A percentile compares a stretch with the other conserved stretches of the same genome.
These are phyloP conservation scores for Thelonectria blattea DNA, from an alignment of 2,329 filamentous ascomycete genomes.

Conservation along the genomic window DNA sequence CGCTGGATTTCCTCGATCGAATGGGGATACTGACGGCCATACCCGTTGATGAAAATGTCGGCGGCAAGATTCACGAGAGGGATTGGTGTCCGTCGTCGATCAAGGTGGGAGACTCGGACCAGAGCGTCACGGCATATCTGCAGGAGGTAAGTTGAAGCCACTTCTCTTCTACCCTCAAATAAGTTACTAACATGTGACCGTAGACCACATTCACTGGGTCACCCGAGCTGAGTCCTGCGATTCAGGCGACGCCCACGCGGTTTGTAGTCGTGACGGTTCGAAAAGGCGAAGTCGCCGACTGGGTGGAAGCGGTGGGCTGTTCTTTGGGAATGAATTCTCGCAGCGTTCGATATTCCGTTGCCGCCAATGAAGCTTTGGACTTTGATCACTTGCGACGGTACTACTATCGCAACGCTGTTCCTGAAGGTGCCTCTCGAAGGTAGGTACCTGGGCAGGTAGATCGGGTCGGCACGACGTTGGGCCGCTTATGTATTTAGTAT, in stretches of 20 bases:
- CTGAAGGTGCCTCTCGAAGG: neutral
- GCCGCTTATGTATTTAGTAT: conserved; percentile 20
- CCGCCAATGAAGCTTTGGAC: conserved; percentile 1
- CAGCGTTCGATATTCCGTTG: conserved; percentile 8
- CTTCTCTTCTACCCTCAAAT: neutral
- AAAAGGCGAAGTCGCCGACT: conserved; percentile 15
- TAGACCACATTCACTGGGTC: conserved; percentile 18
- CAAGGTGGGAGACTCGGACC: conserved; percentile 6
- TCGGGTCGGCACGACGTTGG: conserved; percentile 17
- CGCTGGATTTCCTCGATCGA: conserved; percentile 8
- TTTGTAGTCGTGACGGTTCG: conserved; percentile 20
- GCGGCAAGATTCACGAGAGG: conserved; percentile 1
- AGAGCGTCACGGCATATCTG: conserved; percentile 17
- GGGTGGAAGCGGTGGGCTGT: conserved; percentile 17
- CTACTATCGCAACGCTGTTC: conserved; percentile 8
- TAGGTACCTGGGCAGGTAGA: too few species aligned
- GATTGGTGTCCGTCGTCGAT: conserved; percentile 18
- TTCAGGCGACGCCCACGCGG: conserved; percentile 9
- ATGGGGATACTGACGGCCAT: conserved; percentile 16
- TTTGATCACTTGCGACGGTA: conserved; percentile 7
- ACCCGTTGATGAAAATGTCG: conserved; percentile 7
- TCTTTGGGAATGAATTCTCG: conserved; percentile 16
- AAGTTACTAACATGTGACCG: neutral
- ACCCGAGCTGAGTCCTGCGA: conserved; percentile 9
- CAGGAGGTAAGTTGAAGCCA: conserved; percentile 5